Evolutionary conservation across 768 basidiomycete species (phyloP), one percentile per base, ranked within the genome.

Genomic region (Amanita inopinata): DNA sequence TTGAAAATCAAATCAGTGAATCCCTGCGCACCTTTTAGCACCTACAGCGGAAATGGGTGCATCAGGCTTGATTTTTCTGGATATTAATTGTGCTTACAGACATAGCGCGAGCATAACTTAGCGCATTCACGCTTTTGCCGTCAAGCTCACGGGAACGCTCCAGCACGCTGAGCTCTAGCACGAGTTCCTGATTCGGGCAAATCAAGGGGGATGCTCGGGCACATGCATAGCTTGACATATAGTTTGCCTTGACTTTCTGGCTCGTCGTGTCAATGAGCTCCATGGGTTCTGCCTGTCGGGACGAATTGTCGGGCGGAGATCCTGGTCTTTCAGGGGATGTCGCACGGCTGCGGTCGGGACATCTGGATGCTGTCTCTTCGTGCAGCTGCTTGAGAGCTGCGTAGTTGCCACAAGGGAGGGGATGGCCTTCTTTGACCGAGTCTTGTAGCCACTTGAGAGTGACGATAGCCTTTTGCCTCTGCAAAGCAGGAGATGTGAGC

Each of bases 31-130:
- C 62, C 59, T 51, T 64, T 62, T 39, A 64, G 55, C 9, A 58
- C 44, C 58, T 59, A n/a, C n/a, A n/a, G n/a, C n/a, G 37, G 11
- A 41, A 42, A 14, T 5, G 15, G 17, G 9, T 35, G 5, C 11
- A 18, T 10, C 17, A 25, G 11, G 19, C 25, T 5, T 12, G 5
- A 23, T 31, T 31, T 14, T n/a, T 27, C 27, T 41, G 9, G 8
- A 9, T 17, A 20, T 23, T 24, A 17, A 10, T 20, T 28, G 32
- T 20, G 59, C 77, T 49, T 54, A 82, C 81, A n/a, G 78, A 69
- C 49, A 87, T 78, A 1, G 82, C 78, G 36, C 84, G 69, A 24
- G 77, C 68, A 49, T 90, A 91, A 47, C 77, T 78, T 36, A 90
- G 60, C 30, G 79, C 76, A 51, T 81, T 85, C 20, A 74, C 63